These are phyloP conservation scores for Amphichorda felina DNA, from an alignment of 2,329 filamentous ascomycete species.

Conservation along the genomic window DNA sequence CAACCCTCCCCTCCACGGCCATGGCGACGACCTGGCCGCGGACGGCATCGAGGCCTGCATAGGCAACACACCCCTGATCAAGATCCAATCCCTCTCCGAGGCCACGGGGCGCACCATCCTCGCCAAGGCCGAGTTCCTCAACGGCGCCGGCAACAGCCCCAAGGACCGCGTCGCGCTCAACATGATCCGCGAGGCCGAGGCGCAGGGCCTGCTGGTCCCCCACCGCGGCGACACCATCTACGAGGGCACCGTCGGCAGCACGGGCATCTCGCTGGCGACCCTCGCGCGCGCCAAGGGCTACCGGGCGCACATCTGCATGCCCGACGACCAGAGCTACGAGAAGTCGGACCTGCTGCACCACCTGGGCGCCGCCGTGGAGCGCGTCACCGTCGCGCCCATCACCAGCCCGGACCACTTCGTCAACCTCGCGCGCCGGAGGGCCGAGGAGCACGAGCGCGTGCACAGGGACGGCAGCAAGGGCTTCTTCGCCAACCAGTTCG, in stretches of 20 bases:
- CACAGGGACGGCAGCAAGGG: constrained; percentile 53
- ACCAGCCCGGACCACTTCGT: constrained; percentile 92
- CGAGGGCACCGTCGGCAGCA: constrained; percentile 93
- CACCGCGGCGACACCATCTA: constrained; percentile 88
- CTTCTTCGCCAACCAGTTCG: constrained; percentile 95
- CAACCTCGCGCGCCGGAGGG: constrained; percentile 72
- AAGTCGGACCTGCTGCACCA: constrained; percentile 83
- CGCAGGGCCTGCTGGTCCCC: constrained; percentile 61
- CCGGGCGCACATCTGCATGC: constrained; percentile 93
- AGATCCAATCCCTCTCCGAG: constrained; percentile 73
- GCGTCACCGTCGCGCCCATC: constrained; percentile 83
- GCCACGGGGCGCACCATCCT: constrained; percentile 83
- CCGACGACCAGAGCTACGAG: constrained; percentile 77
- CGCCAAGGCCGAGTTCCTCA: constrained; percentile 92
- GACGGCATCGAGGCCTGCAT: constrained; percentile 86
- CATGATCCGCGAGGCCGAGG: constrained; percentile 79
- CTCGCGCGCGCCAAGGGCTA: constrained; percentile 84
- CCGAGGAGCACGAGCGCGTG: constrained; percentile 56
- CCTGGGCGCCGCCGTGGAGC: constrained; percentile 84
- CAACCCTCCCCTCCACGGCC: constrained; percentile 8
- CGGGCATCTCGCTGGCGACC: constrained; percentile 86
- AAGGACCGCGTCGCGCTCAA: constrained; percentile 90
- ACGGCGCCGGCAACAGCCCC: constrained; percentile 85
- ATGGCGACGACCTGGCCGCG: constrained; percentile 32
- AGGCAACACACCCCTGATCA: constrained; percentile 82